A percentile compares a stretch with the other conserved stretches of the same genome.
Evolutionary conservation across 176 grass and related monocot species (phyloP).

Genomic region (Eremochloa ophiuroides): DNA sequence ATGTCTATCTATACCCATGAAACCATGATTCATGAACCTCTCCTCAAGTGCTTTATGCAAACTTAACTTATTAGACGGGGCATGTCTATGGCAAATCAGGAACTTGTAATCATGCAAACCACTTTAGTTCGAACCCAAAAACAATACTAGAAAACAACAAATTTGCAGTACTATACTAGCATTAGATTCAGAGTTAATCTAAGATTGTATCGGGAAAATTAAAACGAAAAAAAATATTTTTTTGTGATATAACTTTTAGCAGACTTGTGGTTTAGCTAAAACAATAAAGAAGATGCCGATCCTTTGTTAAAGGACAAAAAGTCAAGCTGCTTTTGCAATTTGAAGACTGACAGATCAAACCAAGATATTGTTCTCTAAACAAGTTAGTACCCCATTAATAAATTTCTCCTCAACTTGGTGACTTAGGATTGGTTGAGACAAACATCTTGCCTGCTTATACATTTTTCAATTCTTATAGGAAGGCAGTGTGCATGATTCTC

Average conservation of each 20-base stretch:
- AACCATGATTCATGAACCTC: neutral
- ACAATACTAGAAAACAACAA: neutral
- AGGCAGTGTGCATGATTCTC: neutral
- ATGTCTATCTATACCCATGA: neutral
- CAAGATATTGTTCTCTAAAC: constrained; percentile 11
- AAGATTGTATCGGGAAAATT: neutral
- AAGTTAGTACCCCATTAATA: constrained; percentile 13
- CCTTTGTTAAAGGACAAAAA: constrained; percentile 5
- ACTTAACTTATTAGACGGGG: constrained; percentile 8
- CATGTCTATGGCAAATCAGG: neutral
- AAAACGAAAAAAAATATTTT: neutral
- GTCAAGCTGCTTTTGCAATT: constrained; percentile 35
- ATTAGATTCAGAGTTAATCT: neutral
- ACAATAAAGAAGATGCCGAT: neutral
- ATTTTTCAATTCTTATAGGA: constrained; percentile 10
- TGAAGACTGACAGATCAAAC: constrained; percentile 14
- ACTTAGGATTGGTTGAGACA: constrained; percentile 8
- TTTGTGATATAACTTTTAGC: neutral
- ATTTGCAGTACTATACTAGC: neutral
- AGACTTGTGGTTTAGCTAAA: neutral
- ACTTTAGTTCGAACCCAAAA: neutral
- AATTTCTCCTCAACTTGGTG: constrained; percentile 31
- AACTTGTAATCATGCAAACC: neutral
- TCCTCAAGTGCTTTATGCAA: neutral
- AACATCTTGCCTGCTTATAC: neutral